These are phyloP conservation scores for Alternaria panax DNA, from an alignment of 2,329 filamentous ascomycete species.

Conservation along the genomic window DNA sequence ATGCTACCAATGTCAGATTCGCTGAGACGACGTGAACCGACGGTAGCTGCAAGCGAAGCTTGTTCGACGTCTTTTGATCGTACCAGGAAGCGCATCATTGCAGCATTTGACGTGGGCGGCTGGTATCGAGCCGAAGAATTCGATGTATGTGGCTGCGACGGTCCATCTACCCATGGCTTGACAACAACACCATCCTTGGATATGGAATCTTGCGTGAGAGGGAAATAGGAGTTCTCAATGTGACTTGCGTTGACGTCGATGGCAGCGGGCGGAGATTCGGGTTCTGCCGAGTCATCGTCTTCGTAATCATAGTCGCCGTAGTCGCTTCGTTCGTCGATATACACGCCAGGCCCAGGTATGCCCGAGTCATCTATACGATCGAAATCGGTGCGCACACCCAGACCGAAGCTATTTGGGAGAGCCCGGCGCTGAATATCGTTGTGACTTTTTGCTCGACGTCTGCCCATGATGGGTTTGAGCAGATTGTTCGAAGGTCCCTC, in stretches of 20 bases:
- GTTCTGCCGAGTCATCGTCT: constrained; percentile 40
- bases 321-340: constrained; percentile 50
- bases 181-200: constrained; percentile 33
- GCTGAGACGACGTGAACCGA: constrained; percentile 71
- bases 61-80: constrained; percentile 61
- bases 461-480: constrained; percentile 38
- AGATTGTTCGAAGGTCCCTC: constrained; percentile 38
- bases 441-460: constrained; percentile 58
- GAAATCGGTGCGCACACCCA: constrained; percentile 44
- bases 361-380: constrained; percentile 46
- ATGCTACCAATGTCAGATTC: constrained; percentile 70
- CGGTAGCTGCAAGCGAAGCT: constrained; percentile 68
- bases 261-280: constrained; percentile 47
- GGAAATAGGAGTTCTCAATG: constrained; percentile 43
- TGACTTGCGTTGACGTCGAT: constrained; percentile 39
- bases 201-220: constrained; percentile 30
- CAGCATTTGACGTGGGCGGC: constrained; percentile 61
- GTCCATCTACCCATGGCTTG: constrained; percentile 60
- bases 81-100: constrained; percentile 61
- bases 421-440: constrained; percentile 47
- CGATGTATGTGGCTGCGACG: constrained; percentile 37
- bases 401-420: constrained; percentile 33
- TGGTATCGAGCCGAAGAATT: constrained; percentile 52
- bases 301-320: constrained; percentile 47
- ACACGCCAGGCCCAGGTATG: constrained; percentile 61